A percentile compares a stretch with the other conserved stretches of the same genome.
Conservation (phyloP, 2,329 filamentous ascomycete genomes). For the Clarireedia paspali region DNA sequence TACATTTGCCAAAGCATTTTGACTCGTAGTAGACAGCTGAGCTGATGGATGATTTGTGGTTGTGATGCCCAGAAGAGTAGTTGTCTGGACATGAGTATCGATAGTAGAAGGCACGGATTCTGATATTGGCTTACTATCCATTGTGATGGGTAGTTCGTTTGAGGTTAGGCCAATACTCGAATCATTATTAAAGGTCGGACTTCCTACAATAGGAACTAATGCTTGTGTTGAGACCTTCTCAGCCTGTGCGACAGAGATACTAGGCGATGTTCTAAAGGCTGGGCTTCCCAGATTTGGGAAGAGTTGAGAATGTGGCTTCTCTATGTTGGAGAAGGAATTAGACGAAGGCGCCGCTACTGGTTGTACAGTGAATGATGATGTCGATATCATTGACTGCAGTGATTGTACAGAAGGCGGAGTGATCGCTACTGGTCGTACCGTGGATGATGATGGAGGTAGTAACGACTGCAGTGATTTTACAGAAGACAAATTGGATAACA, state of each 20-base stretch:
- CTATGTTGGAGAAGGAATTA: neutral
- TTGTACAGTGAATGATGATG: neutral
- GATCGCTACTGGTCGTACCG: neutral
- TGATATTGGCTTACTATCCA: neutral
- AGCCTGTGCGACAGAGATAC: neutral
- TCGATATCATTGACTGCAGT: neutral
- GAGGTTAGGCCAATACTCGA: neutral
- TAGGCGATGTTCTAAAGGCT: neutral
- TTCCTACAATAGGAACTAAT: neutral
- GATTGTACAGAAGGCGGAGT: neutral
- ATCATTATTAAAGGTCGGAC: neutral
- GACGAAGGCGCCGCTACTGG: neutral
- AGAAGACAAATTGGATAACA: no score
- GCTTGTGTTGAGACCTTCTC: neutral
- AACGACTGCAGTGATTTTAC: no score
- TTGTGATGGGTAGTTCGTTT: neutral
- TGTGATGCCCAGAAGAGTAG: neutral
- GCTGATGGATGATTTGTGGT: neutral
- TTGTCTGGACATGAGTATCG: neutral
- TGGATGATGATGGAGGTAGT: no score
- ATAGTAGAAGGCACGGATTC: neutral
- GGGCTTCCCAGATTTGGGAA: neutral
- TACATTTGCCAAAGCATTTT: constrained; percentile 6
- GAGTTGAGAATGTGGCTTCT: neutral
- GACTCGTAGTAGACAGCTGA: neutral